Evolutionary conservation across 441 rosid species (phyloP), one percentile per base, ranked within the genome.

Genomic region (Gossypium trilobum): DNA sequence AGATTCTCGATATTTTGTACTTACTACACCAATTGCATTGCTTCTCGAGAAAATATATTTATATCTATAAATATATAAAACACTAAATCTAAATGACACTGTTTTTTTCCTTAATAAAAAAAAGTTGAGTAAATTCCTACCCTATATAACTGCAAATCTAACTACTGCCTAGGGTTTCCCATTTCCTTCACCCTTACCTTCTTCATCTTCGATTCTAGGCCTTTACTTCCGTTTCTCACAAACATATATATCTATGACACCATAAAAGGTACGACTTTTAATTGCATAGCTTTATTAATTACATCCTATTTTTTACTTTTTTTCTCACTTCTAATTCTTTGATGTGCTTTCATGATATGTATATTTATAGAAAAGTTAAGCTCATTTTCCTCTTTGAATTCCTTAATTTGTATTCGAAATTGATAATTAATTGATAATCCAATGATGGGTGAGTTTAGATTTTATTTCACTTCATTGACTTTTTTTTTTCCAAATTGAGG

Each of bases 231-330:
- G 55, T 77, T 73, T 65, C 75, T 78, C 72, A 67, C 25, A 54
- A 54, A 17, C 13, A 17, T 54, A 54, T 54, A 54, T 54, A 54
- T 68, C 66, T 63, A 57, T 65, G 9, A 13, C 13, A 63, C 16
- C 44, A 55, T 27, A 54, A 78, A 83, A 84, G 95, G 92, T 84
- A 78, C 42, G 83, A 73, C 57, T 71, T 46, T 68, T 73, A 27
- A 9, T 68, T 13, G 33, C 64, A 13, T 58, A 57, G 6, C 36
- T 11, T 33, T 14, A 31, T 36, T 16, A 14, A 16, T 31, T 61
- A 13, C 63, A 58, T 58, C 68, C 52, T 71, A 39, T 59, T 75
- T 27, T 22, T n/a, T 14, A 27, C 22, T 16, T 14, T 17, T 13
- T 62, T 9, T 20, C 11, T 19, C 54, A 2, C 13, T 46, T 16